Evolutionary conservation across 306 rosid genomes (phyloP).

Genomic region (Mimosa pudica): DNA sequence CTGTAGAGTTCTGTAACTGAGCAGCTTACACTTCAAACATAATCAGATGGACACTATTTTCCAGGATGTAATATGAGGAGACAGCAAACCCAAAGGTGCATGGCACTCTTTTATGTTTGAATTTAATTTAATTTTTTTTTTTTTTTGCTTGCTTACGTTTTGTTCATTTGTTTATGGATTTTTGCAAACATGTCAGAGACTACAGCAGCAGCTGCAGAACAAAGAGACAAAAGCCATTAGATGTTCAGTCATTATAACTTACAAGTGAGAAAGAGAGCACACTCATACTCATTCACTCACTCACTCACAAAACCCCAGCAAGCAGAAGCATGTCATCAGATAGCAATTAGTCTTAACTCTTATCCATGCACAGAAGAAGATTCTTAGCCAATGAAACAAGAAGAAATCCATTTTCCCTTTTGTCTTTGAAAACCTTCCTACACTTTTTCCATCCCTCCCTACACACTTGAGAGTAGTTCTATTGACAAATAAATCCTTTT

Average conservation of each 20-base stretch:
- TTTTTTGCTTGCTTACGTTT: background rate
- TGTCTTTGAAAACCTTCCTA: conserved; percentile 1
- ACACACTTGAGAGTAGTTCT: background rate
- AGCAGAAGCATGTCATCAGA: conserved; percentile 1
- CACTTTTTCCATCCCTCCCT: background rate
- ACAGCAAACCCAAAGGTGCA: conserved; percentile 3
- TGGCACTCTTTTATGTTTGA: conserved; percentile 1
- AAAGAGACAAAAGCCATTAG: conserved; percentile 1
- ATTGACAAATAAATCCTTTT: background rate
- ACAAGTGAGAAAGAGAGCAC: background rate
- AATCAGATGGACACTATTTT: conserved; percentile 8
- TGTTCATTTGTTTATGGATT: conserved; percentile 1
- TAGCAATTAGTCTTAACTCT: conserved; percentile 17
- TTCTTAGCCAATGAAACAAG: conserved; percentile 5
- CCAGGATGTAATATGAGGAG: conserved; percentile 12
- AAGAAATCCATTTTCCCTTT: background rate
- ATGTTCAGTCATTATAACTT: conserved; percentile 19
- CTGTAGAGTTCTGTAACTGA: background rate
- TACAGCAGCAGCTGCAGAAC: background rate
- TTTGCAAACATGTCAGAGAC: conserved; percentile 15
- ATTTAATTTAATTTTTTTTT: background rate
- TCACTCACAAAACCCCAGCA: background rate
- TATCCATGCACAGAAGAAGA: conserved; percentile 15
- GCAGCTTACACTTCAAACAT: conserved; percentile 3
- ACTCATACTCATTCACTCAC: background rate